These are phyloP conservation scores for Lathyrus sativus DNA, from an alignment of 306 rosid species.

Conservation along the genomic window DNA sequence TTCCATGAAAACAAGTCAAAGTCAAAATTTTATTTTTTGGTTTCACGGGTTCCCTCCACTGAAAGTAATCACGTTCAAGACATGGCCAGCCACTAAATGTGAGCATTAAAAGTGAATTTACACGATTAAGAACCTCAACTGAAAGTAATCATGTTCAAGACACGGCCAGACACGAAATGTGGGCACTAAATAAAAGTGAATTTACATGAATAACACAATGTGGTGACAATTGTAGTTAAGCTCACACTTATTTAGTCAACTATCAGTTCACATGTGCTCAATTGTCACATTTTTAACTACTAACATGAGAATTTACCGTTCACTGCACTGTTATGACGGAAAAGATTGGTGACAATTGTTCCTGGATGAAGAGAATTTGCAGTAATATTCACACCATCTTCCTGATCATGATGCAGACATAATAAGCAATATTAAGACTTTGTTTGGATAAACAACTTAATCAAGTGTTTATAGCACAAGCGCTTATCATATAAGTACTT, in stretches of 20 bases:
- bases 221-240: not conserved
- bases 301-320: conserved; percentile 39
- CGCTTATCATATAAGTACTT: too few relatives aligned
- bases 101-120: not conserved
- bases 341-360: conserved; percentile 57
- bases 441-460: too few relatives aligned
- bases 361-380: conserved; percentile 95
- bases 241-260: too few relatives aligned
- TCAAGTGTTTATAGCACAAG: too few relatives aligned
- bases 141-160: not conserved
- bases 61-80: not conserved
- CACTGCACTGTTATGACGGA: conserved; percentile 44
- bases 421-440: too few relatives aligned
- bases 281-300: too few relatives aligned
- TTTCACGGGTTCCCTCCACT: not conserved
- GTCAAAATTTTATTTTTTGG: not conserved
- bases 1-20: not conserved
- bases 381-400: conserved; percentile 60
- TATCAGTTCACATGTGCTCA: too few relatives aligned
- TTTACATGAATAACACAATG: not conserved
- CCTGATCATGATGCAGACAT: conserved; percentile 55
- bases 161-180: not conserved
- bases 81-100: not conserved
- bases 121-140: not conserved
- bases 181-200: not conserved